Base-by-base conservation (phyloP, 2,329 filamentous ascomycete genomes). In the Grosmannia serpens region DNA sequence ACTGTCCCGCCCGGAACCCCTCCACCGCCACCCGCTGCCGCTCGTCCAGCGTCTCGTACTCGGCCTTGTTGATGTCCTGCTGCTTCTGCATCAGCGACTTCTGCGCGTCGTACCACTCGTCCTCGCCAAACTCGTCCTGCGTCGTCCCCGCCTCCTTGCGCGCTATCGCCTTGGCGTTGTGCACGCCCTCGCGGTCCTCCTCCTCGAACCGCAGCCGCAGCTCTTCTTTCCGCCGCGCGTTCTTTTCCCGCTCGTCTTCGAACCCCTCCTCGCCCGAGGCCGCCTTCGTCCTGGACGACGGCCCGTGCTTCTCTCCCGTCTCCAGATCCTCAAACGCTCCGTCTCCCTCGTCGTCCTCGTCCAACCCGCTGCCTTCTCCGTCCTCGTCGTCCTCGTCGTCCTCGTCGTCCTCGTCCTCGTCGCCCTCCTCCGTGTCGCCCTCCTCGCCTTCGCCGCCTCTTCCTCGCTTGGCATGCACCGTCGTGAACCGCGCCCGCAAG, bases 101-200 rank as follows among this genome's bases (percentile, higher is more conserved):
- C 70, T 99, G 94, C 31, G 88, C 84, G 68, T 97, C 94, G 70
- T 99, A 99, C 95, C 95, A 99, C 58, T 99, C 89, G 69, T 99
- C 94, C 72, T 99, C 94, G 56, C 91, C 94, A 67, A 95, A 97
- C 68, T 95, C 87, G 57, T 92, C 84, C 7, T 84, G 77, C 20
- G 59, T 38, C 51, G 54, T 49, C 38, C 80, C 86, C 33, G 82
- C 84, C 64, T 90, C 87, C 62, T 83, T 78, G 41, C 87, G 81
- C 13, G 87, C 87, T 55, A 86, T 83, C 31, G 88, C 85, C 68
- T 95, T 95, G 72, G 94, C 90, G 67, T 95, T 95, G 67, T 88
- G 84, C 69, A 96, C 91, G 0, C 94, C 94, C 69, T 99, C 94
- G n/a, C 89, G 83, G 69, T 99, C 94, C 76, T 99, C 94, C 71